Evolutionary conservation across 495 filamentous ascomycete species (phyloP), one percentile per base, ranked within the genome.

Genomic region (Halenospora varia): DNA sequence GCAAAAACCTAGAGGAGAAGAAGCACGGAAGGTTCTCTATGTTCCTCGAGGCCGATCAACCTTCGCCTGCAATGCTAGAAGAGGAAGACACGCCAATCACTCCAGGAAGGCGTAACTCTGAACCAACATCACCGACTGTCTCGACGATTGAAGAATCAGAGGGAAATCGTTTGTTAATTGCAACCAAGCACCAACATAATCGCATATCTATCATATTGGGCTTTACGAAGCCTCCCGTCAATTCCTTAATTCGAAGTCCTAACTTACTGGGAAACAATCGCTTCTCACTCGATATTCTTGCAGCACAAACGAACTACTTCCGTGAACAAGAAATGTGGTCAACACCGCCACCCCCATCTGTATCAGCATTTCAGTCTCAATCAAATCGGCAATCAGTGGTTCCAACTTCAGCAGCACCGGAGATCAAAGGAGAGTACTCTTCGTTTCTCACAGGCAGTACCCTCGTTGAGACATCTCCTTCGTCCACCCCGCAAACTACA

Each of bases 1-100:
- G 69, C n/a, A 66, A 62, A 29, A 67, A 74, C 3, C 53, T 85
- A 1, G 52, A 83, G 73, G 61, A 76, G 72, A 59, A 56, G 40
- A 1, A 42, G 18, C 26, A 54, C 18, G 64, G 59, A 9, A 53
- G 24, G 10, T 67, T 67, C 54, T 51, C 58, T 2, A 39, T 52
- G 10, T 56, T 63, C 25, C 20, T 64, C 35, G 18, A 24, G 11
- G 40, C 29, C 13, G 40, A 22, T 13, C 19, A 20, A 6, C 11
- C 51, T 24, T 24, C 18, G n/a, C 35, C n/a, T n/a, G 42, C n/a
- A n/a, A 15, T 45, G 42, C 42, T n/a, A n/a, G 19, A 15, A 25
- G 47, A 49, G 19, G 47, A 49, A 23, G 10, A 49, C 18, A 24
- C 6, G 26, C 15, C 19, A 13, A n/a, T 8, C 9, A 3, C 15